Evolutionary conservation across 169 alveolate genomes (phyloP).

Genomic region (Eimeria acervulina): DNA sequence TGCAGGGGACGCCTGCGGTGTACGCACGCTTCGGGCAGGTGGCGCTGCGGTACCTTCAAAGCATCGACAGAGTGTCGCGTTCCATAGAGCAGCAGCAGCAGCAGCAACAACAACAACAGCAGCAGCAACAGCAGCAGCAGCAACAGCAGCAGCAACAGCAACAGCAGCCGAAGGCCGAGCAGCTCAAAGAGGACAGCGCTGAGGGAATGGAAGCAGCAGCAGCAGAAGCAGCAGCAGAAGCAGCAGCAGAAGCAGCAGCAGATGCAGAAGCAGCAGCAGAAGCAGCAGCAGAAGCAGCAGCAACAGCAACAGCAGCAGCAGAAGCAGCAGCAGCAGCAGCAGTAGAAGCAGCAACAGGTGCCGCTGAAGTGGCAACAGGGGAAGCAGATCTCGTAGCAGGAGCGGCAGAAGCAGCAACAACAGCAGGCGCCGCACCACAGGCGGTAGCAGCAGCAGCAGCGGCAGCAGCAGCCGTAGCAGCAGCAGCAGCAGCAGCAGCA

Average conservation of each 20-base stretch:
- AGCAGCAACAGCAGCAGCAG: constrained; percentile 6
- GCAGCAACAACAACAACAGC: not conserved
- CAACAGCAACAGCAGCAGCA: constrained; percentile 2
- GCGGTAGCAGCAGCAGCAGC: no score
- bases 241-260: not conserved
- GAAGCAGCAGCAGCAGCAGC: not conserved
- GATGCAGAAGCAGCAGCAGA: not conserved
- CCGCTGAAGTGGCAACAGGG: not conserved
- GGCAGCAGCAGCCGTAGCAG: no score
- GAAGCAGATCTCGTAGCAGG: not conserved
- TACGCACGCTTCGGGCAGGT: constrained; percentile 50
- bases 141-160: constrained; percentile 4
- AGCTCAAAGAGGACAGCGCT: not conserved
- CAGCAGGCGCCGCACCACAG: not conserved
- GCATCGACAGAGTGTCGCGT: not conserved
- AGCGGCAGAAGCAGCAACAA: constrained; percentile 7
- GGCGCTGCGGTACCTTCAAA: not conserved
- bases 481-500: no score
- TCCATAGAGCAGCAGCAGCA: not conserved
- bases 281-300: constrained; percentile 38
- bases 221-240: not conserved
- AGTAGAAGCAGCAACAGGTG: constrained; percentile 1
- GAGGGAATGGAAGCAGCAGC: not conserved
- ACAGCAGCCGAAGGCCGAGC: not conserved
- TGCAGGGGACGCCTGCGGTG: not conserved